Evolutionary conservation across 2,329 filamentous ascomycete species (phyloP).

Genomic region (Mariannaea sp.): DNA sequence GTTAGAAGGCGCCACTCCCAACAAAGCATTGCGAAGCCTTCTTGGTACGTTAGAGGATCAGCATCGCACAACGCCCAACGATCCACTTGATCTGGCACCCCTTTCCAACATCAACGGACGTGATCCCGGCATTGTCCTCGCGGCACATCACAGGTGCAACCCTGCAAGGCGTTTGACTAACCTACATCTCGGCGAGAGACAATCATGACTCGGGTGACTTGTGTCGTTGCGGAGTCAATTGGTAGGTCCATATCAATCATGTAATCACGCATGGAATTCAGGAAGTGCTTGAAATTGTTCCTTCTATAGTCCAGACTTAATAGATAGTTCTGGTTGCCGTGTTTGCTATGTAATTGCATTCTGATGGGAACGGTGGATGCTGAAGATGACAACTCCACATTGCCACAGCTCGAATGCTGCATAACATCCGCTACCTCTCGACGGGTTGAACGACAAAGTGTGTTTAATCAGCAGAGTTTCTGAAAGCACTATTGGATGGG

Average conservation of each 20-base stretch:
- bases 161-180: background rate
- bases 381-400: background rate
- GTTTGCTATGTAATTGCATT: no score
- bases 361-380: background rate
- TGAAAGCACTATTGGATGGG: background rate
- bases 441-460: background rate
- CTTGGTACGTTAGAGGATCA: constrained; percentile 2
- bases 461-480: background rate
- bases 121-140: constrained; percentile 1
- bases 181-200: background rate
- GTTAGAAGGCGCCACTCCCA: no score
- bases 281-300: no score
- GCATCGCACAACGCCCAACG: constrained; percentile 3
- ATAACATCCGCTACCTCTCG: background rate
- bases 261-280: no score
- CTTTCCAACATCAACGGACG: background rate
- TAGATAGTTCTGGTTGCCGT: no score
- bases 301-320: no score
- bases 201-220: background rate
- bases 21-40: no score
- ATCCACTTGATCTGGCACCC: constrained; percentile 7
- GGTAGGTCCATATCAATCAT: no score
- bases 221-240: no score
- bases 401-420: background rate
- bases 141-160: background rate